Conservation (phyloP, 352 stramenopile genomes). For the Phytophthora ohioensis region DNA sequence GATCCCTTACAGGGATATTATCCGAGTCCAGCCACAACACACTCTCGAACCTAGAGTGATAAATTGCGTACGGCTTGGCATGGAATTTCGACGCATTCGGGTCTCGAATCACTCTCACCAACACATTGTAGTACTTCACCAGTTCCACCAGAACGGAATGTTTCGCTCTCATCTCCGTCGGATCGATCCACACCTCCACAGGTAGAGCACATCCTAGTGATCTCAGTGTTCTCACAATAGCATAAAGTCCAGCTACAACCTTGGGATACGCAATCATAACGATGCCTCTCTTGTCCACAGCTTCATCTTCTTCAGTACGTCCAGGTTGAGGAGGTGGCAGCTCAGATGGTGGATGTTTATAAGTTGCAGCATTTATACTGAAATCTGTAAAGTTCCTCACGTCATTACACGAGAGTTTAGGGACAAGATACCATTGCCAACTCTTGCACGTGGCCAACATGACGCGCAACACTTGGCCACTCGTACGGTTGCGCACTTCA, state of each 20-base stretch:
- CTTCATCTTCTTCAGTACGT: constrained; percentile 10
- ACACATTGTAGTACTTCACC: constrained; percentile 57
- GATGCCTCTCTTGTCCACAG: constrained; percentile 50
- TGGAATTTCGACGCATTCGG: constrained; percentile 72
- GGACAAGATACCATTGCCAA: constrained; percentile 67
- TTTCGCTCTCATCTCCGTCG: constrained; percentile 56
- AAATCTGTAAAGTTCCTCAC: constrained; percentile 76
- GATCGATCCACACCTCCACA: constrained; percentile 73
- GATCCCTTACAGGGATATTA: constrained; percentile 79
- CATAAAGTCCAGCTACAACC: constrained; percentile 72
- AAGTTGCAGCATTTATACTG: constrained; percentile 55
- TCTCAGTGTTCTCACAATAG: constrained; percentile 69
- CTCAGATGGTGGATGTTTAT: constrained; percentile 46
- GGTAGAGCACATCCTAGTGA: constrained; percentile 52
- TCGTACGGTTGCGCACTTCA: constrained; percentile 73
- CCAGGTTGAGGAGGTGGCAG: constrained; percentile 16
- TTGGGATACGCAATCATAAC: constrained; percentile 80
- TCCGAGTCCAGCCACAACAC: constrained; percentile 87
- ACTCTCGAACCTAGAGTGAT: constrained; percentile 77
- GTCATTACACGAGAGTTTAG: constrained; percentile 67
- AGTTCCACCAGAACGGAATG: constrained; percentile 74
- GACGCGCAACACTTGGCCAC: constrained; percentile 57
- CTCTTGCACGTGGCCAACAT: constrained; percentile 82
- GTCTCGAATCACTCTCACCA: constrained; percentile 68
- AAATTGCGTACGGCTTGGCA: constrained; percentile 85